These are phyloP conservation scores for Amauroascus verrucosus DNA, from an alignment of 2,329 filamentous ascomycete genomes.

Conservation along the genomic window DNA sequence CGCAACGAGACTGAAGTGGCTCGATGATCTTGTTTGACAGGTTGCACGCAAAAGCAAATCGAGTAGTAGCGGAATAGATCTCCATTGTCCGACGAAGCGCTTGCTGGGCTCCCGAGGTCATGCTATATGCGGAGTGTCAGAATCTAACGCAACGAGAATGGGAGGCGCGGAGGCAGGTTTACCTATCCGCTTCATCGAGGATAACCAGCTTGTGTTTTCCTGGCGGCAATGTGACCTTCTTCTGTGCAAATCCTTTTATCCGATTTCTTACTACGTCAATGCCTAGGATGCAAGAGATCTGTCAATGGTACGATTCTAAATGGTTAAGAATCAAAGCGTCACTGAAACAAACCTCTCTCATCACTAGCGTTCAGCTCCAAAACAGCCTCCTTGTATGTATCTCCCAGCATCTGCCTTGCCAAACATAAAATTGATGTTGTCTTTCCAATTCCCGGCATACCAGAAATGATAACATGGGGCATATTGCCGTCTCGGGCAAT, in stretches of 20 bases:
- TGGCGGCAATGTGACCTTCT: constrained; percentile 87
- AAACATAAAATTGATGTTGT: constrained; percentile 92
- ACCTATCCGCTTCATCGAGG: constrained; percentile 89
- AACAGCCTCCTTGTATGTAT: constrained; percentile 94
- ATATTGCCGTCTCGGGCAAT: constrained; percentile 98
- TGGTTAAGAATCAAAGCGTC: background rate
- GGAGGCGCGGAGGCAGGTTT: background rate
- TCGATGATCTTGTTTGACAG: constrained; percentile 99
- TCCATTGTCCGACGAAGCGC: constrained; percentile 95
- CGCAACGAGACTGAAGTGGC: constrained; percentile 92
- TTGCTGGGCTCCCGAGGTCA: constrained; percentile 95
- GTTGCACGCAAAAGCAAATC: constrained; percentile 97
- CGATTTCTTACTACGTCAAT: constrained; percentile 96
- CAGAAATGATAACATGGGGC: constrained; percentile 98
- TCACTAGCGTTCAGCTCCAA: constrained; percentile 94
- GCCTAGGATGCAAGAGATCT: constrained; percentile 38
- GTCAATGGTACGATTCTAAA: background rate
- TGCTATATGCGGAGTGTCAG: constrained; percentile 40
- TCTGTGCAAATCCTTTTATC: constrained; percentile 97
- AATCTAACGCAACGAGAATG: background rate
- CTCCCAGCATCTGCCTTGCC: constrained; percentile 79
- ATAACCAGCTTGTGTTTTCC: constrained; percentile 95
- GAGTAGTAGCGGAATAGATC: constrained; percentile 91
- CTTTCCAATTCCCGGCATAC: constrained; percentile 98
- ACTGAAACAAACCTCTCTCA: constrained; percentile 56